Conservation (phyloP, 192 early-diverging fungal genomes). For the Mortierella alpina region DNA sequence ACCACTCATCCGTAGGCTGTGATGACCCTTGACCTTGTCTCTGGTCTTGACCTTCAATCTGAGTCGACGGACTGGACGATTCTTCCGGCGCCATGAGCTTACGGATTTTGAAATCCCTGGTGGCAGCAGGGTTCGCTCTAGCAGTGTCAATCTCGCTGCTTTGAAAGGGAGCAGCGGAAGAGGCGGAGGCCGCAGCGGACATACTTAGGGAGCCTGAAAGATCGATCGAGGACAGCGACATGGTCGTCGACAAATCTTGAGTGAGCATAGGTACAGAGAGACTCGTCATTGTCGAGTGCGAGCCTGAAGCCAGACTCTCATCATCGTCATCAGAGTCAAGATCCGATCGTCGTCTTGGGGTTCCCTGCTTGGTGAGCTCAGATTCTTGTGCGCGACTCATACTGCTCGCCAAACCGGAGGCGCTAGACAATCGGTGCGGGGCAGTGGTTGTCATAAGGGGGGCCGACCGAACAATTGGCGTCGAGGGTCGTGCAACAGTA, state of each 20-base stretch:
- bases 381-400: background rate
- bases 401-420: background rate
- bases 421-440: background rate
- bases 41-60: background rate
- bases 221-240: slow-evolving; percentile 30
- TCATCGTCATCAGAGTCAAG: slow-evolving; percentile 47
- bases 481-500: slow-evolving; percentile 2
- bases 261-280: slow-evolving; percentile 47
- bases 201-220: slow-evolving; percentile 20
- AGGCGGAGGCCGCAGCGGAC: background rate
- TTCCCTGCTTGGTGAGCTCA: slow-evolving; percentile 23
- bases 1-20: slow-evolving; percentile 29
- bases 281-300: slow-evolving; percentile 17
- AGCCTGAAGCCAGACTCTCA: background rate
- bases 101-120: slow-evolving; percentile 44
- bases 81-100: slow-evolving; percentile 48
- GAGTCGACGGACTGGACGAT: slow-evolving; percentile 6
- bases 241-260: slow-evolving; percentile 42
- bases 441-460: background rate
- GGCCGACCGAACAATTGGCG: background rate
- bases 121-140: slow-evolving; percentile 3
- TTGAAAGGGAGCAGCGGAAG: background rate
- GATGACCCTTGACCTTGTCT: background rate
- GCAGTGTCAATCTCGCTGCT: background rate
- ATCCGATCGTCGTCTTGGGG: slow-evolving; percentile 35